Evolutionary conservation across 139 green algal genomes (phyloP).

Genomic region (Chlamydomonas sphaeroides): DNA sequence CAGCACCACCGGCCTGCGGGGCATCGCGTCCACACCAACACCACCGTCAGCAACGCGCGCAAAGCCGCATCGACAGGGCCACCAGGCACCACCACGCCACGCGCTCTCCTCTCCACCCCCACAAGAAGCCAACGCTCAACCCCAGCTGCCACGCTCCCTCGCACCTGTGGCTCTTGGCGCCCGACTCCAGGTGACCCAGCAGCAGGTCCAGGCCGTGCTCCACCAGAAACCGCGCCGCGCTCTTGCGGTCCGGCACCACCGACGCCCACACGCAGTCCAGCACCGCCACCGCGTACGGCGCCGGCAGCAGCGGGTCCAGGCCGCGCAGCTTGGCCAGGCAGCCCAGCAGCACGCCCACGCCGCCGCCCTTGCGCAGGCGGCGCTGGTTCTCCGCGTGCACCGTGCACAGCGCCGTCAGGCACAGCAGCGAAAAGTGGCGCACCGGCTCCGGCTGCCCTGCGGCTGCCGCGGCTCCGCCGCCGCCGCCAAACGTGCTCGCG

Average conservation of each 20-base stretch:
- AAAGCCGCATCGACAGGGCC: no score
- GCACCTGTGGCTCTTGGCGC: slow-evolving; percentile 47
- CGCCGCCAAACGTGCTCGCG: no score
- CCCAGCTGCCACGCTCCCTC: background rate
- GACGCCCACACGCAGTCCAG: slow-evolving; percentile 61
- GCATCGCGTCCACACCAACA: background rate
- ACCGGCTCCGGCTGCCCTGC: slow-evolving; percentile 5
- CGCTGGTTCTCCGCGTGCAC: slow-evolving; percentile 48
- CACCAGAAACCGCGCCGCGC: slow-evolving; percentile 51
- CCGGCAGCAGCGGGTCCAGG: slow-evolving; percentile 54
- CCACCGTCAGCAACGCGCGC: no score
- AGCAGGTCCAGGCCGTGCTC: slow-evolving; percentile 54
- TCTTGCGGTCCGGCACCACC: slow-evolving; percentile 54
- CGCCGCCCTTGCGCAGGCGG: slow-evolving; percentile 45
- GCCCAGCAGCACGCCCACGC: slow-evolving; percentile 48
- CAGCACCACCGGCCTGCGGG: slow-evolving; percentile 48
- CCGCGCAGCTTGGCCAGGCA: slow-evolving; percentile 29
- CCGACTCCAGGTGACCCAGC: slow-evolving; percentile 40
- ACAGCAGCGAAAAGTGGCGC: slow-evolving; percentile 47
- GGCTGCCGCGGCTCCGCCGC: no score
- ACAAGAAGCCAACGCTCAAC: no score
- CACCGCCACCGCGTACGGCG: slow-evolving; percentile 49
- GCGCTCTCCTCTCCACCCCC: no score
- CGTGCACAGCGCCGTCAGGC: slow-evolving; percentile 50
- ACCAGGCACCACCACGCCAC: no score